Conservation (phyloP, 768 basidiomycete genomes). For the Peribolospora baueri region DNA sequence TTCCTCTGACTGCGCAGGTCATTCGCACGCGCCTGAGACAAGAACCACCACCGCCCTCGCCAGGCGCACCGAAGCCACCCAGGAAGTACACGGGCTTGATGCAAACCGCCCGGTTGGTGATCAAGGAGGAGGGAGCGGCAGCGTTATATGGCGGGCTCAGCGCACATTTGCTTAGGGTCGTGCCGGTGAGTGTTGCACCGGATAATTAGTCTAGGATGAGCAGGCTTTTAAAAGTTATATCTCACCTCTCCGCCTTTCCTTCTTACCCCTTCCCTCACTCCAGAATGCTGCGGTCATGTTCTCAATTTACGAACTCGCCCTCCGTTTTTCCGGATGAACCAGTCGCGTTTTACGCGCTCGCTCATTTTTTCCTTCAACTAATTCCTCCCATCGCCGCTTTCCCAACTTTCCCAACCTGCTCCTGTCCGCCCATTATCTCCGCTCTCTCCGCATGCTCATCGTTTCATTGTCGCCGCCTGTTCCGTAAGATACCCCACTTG, state of each 20-base stretch:
- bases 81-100: conserved; percentile 57
- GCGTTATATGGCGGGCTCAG: conserved; percentile 76
- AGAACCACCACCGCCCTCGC: conserved; percentile 46
- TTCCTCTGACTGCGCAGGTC: conserved; percentile 28
- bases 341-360: neutral
- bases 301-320: conserved; percentile 66
- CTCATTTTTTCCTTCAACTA: neutral
- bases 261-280: too few relatives aligned
- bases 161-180: conserved; percentile 86
- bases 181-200: conserved; percentile 26
- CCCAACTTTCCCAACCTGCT: neutral
- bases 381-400: neutral
- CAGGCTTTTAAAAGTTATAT: too few relatives aligned
- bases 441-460: neutral
- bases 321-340: conserved; percentile 24
- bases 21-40: conserved; percentile 79
- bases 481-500: too few relatives aligned
- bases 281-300: conserved; percentile 86
- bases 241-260: too few relatives aligned
- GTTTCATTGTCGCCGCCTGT: too few relatives aligned
- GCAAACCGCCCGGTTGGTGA: conserved; percentile 62
- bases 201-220: too few relatives aligned
- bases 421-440: neutral
- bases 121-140: conserved; percentile 68
- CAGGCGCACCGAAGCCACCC: conserved; percentile 11